Percentiles rank a stretch among this genome's conserved stretches.
Evolutionary conservation across 1,284 basidiomycete genomes (phyloP).

Genomic region (Violaceomyces palustris): DNA sequence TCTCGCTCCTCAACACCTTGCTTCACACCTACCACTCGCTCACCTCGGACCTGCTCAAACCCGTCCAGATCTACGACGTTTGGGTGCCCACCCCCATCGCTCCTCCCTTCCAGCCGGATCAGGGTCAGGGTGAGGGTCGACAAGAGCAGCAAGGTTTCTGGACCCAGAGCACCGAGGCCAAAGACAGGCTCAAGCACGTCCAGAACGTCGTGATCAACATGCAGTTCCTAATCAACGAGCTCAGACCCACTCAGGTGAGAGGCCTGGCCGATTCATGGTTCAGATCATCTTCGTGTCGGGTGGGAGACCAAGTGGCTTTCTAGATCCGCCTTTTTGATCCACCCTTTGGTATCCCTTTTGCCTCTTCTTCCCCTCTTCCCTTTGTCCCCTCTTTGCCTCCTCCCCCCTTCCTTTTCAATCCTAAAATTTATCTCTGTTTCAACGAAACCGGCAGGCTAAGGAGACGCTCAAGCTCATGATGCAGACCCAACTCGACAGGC

Average conservation of each 20-base stretch:
- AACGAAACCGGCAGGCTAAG: too few species aligned
- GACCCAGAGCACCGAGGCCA: conserved; percentile 29
- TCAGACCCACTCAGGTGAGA: conserved; percentile 43
- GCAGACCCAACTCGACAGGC: conserved; percentile 33
- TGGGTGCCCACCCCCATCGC: conserved; percentile 14
- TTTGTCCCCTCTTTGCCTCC: too few species aligned
- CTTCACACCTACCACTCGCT: conserved; percentile 46
- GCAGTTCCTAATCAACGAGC: conserved; percentile 46
- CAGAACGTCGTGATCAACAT: conserved; percentile 48
- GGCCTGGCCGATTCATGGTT: too few species aligned
- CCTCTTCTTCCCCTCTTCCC: too few species aligned
- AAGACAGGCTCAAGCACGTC: conserved; percentile 42
- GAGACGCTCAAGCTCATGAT: conserved; percentile 38
- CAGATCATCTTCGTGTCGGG: background rate
- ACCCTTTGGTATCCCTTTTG: too few species aligned
- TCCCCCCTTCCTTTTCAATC: too few species aligned
- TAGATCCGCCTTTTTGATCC: too few species aligned
- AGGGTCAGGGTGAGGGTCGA: conserved; percentile 17
- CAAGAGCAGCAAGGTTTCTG: conserved; percentile 19
- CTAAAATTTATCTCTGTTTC: too few species aligned
- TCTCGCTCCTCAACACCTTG: conserved; percentile 49
- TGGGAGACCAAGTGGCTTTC: too few species aligned
- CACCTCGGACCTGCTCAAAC: conserved; percentile 29
- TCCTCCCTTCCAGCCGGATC: conserved; percentile 6
- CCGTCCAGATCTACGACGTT: conserved; percentile 41